Base-by-base conservation (phyloP, 2,329 filamentous ascomycete species). In the Hymenoscyphus albidus region DNA sequence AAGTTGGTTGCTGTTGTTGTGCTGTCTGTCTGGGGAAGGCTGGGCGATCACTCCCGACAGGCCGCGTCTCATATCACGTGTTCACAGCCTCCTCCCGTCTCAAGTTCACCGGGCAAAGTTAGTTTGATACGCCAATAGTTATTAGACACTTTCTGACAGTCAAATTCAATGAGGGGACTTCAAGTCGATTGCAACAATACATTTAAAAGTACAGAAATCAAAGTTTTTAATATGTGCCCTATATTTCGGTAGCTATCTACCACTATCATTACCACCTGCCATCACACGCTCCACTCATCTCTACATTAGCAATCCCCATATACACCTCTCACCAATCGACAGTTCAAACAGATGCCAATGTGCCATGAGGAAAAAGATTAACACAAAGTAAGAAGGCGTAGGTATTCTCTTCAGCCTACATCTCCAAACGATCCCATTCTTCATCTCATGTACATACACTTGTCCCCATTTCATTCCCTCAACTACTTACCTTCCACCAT, bases 381-480 rank as follows among this genome's bases (percentile, higher is more conserved):
- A 54, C 18, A 54, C 48, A 27, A 14, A 54, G 22, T 27, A 12
- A 54, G 18, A 22, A 22, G 18, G 48, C n/a, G 48, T 22, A 54
- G 48, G 48, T 54, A 44, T 56, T 18, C 22, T 40, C 54, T 35
- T 51, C 32, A 58, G 7, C 39, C 48, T 18, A 27, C 22, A 22
- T 54, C 48, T 22, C 48, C 22, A 54, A 54, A 31, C 27, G n/a
- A 40, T 22, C 66, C 39, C 18, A 48, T 44, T 16, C 18, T 51
- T 58, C n/a, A 58, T 59, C 60, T 66, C 62, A 67, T 67, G 61
- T 68, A 70, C 63, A 65, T 64, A 65, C 60, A 65, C 22, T 13
- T 38, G 2, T n/a, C 13, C 27, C 22, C 55, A 16, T 51, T 22
- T 22, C 55, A 32, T 9, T 13, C 55, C 55, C 16, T 57, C 27